Evolutionary conservation across 768 basidiomycete genomes (phyloP).

Genomic region (Macrolepiota albuminosa): DNA sequence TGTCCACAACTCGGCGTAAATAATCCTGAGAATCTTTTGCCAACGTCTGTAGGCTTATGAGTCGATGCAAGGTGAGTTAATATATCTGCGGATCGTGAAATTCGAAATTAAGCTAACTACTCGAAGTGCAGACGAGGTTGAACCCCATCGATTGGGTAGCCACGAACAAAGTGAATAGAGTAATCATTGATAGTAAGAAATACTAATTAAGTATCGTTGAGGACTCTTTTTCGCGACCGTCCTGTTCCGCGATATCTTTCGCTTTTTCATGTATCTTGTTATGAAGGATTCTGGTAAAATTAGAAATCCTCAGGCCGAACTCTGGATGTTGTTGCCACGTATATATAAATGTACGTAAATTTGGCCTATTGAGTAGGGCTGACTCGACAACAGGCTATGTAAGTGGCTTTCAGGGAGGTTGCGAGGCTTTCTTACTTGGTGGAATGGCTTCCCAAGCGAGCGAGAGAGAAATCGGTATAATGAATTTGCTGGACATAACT

Average conservation of each 20-base stretch:
- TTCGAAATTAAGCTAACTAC: background rate
- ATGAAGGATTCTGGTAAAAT: background rate
- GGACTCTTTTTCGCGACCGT: background rate
- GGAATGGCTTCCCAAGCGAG: background rate
- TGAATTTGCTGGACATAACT: too few species aligned
- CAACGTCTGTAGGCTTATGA: background rate
- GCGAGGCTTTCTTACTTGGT: background rate
- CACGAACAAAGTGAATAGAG: background rate
- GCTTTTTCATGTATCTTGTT: background rate
- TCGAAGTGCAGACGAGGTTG: background rate
- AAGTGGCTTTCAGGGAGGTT: background rate
- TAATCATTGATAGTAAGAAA: background rate
- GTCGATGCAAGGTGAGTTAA: background rate
- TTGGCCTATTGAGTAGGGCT: background rate
- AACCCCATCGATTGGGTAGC: background rate
- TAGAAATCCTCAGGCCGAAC: background rate
- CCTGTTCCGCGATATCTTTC: background rate
- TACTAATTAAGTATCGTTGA: too few species aligned
- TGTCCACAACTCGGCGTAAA: background rate
- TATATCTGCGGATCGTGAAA: background rate
- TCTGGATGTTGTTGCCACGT: background rate
- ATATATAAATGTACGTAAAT: background rate
- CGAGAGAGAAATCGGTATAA: background rate
- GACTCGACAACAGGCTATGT: background rate
- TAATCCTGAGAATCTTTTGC: background rate